Evolutionary conservation across 2,329 filamentous ascomycete genomes (phyloP).

Genomic region (Aspergillus sp.): DNA sequence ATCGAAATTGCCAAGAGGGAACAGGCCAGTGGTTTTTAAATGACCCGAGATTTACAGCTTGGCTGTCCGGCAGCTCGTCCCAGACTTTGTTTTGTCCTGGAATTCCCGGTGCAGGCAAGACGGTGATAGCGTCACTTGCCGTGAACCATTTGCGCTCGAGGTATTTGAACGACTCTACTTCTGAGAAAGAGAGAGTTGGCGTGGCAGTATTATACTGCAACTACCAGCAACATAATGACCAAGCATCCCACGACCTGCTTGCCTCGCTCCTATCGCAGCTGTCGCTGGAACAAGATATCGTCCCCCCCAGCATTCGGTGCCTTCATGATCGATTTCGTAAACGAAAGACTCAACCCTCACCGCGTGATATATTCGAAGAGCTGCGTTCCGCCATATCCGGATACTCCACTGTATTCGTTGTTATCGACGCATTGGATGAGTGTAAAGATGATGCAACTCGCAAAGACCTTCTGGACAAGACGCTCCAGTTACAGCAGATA

Average conservation of each 20-base stretch:
- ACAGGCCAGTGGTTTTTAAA: background rate
- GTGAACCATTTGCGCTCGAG: background rate
- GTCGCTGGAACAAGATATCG: slow-evolving; percentile 21
- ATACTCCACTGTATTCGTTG: background rate
- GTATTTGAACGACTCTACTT: background rate
- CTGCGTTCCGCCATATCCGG: background rate
- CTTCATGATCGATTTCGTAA: background rate
- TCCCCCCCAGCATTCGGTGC: background rate
- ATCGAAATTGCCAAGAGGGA: background rate
- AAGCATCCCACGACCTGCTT: slow-evolving; percentile 25
- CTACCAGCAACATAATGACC: slow-evolving; percentile 14
- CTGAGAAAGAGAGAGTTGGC: background rate
- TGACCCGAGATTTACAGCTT: background rate
- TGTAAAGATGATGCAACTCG: background rate
- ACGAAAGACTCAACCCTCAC: background rate
- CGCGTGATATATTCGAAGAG: background rate
- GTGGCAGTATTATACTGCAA: background rate
- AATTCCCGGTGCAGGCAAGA: background rate
- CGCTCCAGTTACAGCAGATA: background rate
- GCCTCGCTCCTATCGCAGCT: slow-evolving; percentile 26
- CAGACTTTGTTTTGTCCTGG: background rate
- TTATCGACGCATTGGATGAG: slow-evolving; percentile 4
- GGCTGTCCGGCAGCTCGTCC: background rate
- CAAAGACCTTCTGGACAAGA: slow-evolving; percentile 2
- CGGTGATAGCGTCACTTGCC: background rate